phyloP scores from a whole-genome alignment of 305 asterid species.

The Ilex paraguariensis region DNA sequence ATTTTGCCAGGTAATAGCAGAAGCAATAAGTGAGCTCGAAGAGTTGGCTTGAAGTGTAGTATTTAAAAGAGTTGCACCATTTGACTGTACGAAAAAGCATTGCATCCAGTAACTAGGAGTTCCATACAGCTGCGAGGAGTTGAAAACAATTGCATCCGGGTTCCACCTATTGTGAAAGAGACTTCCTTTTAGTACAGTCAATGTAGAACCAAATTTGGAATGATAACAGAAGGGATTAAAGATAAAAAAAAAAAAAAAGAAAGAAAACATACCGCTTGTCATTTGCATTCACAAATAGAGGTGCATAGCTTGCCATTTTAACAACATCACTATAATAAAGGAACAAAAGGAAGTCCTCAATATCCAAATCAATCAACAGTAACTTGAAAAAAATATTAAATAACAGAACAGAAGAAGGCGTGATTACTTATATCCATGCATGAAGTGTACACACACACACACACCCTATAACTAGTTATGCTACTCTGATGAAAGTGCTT shows the following conservation, averaged over 20 bases:
- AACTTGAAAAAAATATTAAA: too few species aligned
- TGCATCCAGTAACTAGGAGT: constrained; percentile 99
- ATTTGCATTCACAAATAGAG: constrained; percentile 69
- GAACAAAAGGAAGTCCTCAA: not conserved
- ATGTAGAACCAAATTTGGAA: not conserved
- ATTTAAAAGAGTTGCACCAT: constrained; percentile 78
- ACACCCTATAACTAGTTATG: not conserved
- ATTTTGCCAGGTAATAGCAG: constrained; percentile 71
- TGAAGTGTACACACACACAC: not conserved
- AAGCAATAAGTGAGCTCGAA: constrained; percentile 55
- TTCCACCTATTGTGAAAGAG: constrained; percentile 50
- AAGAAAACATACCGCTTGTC: constrained; percentile 53
- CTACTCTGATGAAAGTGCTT: too few species aligned
- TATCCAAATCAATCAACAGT: not conserved
- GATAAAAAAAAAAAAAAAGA: constrained; percentile 7
- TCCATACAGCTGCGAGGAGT: constrained; percentile 74
- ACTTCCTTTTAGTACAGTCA: constrained; percentile 5
- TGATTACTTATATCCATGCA: too few species aligned
- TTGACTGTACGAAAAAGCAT: constrained; percentile 82
- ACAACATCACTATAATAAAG: constrained; percentile 59
- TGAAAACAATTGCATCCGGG: constrained; percentile 89
- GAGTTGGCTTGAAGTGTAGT: constrained; percentile 49
- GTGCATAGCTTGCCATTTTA: constrained; percentile 96
- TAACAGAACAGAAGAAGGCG: too few species aligned
- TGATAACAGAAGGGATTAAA: not conserved